A percentile compares a stretch with the other conserved stretches of the same genome.
phyloP scores from a whole-genome alignment of 768 basidiomycete species.

The Asterophora lycoperdoides region DNA sequence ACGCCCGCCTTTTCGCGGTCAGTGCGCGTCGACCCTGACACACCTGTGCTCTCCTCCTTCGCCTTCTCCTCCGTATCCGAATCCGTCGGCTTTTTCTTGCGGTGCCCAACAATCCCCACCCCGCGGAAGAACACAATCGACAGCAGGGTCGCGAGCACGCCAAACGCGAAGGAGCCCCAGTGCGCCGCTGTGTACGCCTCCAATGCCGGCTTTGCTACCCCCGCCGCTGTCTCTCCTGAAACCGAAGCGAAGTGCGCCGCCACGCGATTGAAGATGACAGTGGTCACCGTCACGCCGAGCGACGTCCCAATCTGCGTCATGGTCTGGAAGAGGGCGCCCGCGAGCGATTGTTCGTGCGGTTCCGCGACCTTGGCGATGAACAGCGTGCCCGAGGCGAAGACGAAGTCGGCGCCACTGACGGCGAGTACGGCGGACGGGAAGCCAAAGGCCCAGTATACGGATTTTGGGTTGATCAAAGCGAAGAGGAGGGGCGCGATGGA shows the following conservation, averaged over 20 bases:
- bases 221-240: background rate
- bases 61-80: no score
- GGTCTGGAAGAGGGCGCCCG: constrained; percentile 74
- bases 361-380: constrained; percentile 66
- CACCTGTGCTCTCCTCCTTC: no score
- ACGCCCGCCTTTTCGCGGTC: no score
- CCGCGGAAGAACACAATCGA: constrained; percentile 17
- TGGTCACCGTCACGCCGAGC: constrained; percentile 66
- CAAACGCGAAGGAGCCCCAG: constrained; percentile 63
- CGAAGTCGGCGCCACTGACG: constrained; percentile 77
- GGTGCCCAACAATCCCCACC: constrained; percentile 19
- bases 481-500: constrained; percentile 57
- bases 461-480: constrained; percentile 54
- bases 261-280: constrained; percentile 65
- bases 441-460: constrained; percentile 69
- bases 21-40: no score
- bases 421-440: constrained; percentile 64
- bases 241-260: constrained; percentile 28
- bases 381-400: constrained; percentile 67
- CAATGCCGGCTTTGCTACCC: constrained; percentile 29
- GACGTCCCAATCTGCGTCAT: constrained; percentile 75
- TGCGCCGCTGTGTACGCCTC: constrained; percentile 57
- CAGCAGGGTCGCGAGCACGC: constrained; percentile 31
- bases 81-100: background rate
- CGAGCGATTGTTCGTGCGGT: constrained; percentile 70